Evolutionary conservation across 208 protist genomes (phyloP).

Genomic region (Acanthamoeba lenticulata): DNA sequence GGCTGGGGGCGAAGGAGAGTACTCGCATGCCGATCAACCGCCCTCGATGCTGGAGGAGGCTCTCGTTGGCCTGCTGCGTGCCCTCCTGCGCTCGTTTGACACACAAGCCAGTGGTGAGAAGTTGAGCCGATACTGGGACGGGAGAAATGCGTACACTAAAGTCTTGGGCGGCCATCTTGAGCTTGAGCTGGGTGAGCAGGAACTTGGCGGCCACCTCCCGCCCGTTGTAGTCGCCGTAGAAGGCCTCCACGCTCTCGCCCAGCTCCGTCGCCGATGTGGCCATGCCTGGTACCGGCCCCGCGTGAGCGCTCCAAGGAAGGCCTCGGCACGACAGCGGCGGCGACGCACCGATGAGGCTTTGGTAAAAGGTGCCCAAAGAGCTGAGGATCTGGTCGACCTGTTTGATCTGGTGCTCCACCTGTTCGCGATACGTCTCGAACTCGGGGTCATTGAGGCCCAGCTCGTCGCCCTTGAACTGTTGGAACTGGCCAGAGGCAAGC

Average conservation of each 20-base stretch:
- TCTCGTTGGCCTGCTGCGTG: background rate
- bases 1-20: background rate
- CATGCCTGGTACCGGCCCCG: background rate
- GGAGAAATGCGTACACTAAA: background rate
- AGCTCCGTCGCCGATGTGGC: background rate
- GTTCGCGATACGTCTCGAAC: background rate
- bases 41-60: background rate
- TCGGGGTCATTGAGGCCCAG: background rate
- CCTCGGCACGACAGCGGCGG: too few relatives aligned
- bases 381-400: constrained; percentile 3
- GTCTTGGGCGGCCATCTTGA: constrained; percentile 18
- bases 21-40: background rate
- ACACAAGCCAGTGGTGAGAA: background rate
- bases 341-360: background rate
- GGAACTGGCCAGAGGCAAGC: background rate
- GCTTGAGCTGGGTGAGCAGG: constrained; percentile 42
- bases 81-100: background rate
- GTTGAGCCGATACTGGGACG: background rate
- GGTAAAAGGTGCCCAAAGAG: background rate
- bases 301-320: too few relatives aligned
- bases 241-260: background rate
- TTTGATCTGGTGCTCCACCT: background rate
- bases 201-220: constrained; percentile 1
- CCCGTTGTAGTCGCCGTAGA: background rate
- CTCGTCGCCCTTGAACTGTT: background rate